A percentile compares a stretch with the other conserved stretches of the same genome.
Evolutionary conservation across 1,284 basidiomycete species (phyloP).

Genomic region (Papiliotrema laurentii): DNA sequence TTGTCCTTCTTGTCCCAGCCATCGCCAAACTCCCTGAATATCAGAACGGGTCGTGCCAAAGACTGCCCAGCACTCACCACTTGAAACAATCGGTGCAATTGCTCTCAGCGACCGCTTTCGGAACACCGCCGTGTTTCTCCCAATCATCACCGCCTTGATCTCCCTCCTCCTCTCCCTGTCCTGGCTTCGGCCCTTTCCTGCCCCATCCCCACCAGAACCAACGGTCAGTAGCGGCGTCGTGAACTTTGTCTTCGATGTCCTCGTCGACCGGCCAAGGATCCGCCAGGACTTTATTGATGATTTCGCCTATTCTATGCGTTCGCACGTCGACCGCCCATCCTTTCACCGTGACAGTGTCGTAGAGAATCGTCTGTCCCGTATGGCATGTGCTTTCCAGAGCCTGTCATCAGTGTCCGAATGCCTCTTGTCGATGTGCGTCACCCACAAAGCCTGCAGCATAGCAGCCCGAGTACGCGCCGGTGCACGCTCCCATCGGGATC

Average conservation of each 20-base stretch:
- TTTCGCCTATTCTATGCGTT: conserved; percentile 68
- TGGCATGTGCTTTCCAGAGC: conserved; percentile 60
- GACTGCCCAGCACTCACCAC: conserved; percentile 28
- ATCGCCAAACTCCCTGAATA: conserved; percentile 39
- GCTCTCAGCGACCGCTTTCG: conserved; percentile 36
- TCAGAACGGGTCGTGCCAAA: background rate
- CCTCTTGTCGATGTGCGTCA: background rate
- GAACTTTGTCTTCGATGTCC: conserved; percentile 35
- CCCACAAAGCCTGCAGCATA: conserved; percentile 48
- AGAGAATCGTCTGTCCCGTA: conserved; percentile 75
- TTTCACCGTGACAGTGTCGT: conserved; percentile 78
- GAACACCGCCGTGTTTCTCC: conserved; percentile 47
- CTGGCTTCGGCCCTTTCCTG: conserved; percentile 20
- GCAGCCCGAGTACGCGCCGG: conserved; percentile 47
- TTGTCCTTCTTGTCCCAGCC: conserved; percentile 24
- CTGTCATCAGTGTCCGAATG: conserved; percentile 9
- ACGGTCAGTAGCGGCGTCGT: background rate
- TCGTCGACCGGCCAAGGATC: conserved; percentile 61
- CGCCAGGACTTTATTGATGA: conserved; percentile 68
- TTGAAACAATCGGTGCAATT: conserved; percentile 49
- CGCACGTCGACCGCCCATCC: conserved; percentile 77
- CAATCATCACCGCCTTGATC: conserved; percentile 28
- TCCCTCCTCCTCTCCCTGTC: conserved; percentile 17
- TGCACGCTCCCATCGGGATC: conserved; percentile 50
- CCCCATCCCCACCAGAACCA: conserved; percentile 25